Percentiles rank a stretch among this genome's conserved stretches.
Evolutionary conservation across 208 protist genomes (phyloP).

Genomic region (Leptomonas seymouri): DNA sequence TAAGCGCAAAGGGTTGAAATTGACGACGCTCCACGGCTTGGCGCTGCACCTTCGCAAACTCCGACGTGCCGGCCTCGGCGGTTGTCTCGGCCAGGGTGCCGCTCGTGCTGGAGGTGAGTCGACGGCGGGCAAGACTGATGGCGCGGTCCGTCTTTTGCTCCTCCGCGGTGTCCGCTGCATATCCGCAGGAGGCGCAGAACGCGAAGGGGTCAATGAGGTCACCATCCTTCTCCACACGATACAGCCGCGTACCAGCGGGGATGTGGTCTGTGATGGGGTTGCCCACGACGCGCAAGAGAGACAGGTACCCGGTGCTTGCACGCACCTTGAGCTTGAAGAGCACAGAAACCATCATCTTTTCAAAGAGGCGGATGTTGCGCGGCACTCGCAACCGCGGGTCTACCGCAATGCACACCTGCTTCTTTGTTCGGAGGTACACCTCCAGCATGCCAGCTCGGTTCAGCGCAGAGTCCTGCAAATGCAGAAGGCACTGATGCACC

Average conservation of each 20-base stretch:
- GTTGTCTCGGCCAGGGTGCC: conserved; percentile 16
- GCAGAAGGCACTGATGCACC: conserved; percentile 98
- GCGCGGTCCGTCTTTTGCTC: conserved; percentile 23
- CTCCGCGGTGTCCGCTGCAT: conserved; percentile 17
- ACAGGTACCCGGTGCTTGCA: conserved; percentile 83
- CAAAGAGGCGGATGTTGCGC: conserved; percentile 98
- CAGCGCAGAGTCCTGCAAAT: conserved; percentile 98
- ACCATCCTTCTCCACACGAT: conserved; percentile 87
- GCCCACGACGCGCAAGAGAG: conserved; percentile 98
- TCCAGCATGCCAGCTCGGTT: conserved; percentile 98
- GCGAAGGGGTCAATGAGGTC: conserved; percentile 71
- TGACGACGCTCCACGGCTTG: conserved; percentile 39
- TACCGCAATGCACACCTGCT: conserved; percentile 95
- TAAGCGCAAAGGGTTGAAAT: conserved; percentile 86
- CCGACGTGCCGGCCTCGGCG: conserved; percentile 34
- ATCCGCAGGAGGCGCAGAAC: conserved; percentile 56
- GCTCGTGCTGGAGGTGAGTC: conserved; percentile 37
- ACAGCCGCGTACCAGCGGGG: conserved; percentile 80
- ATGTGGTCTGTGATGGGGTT: conserved; percentile 99
- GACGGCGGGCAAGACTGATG: conserved; percentile 31
- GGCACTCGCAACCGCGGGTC: conserved; percentile 98
- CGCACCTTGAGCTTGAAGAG: conserved; percentile 98
- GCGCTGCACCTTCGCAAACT: conserved; percentile 50
- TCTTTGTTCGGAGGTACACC: conserved; percentile 97
- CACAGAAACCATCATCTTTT: conserved; percentile 98